A percentile compares a stretch with the other conserved stretches of the same genome.
Conservation (phyloP, 2,329 filamentous ascomycete genomes). For the Colletotrichum sp. region DNA sequence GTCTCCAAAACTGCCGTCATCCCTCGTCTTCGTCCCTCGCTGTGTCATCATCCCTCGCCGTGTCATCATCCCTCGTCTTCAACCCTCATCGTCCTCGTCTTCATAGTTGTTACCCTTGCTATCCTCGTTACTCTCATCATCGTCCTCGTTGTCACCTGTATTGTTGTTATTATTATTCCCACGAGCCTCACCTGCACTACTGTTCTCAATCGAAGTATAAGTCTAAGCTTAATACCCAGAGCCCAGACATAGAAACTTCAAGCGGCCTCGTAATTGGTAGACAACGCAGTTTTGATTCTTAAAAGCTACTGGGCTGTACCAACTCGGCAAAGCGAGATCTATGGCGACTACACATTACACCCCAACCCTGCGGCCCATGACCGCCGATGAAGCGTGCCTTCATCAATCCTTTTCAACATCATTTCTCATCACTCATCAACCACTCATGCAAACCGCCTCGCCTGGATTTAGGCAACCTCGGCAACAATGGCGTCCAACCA, state of each 20-base stretch:
- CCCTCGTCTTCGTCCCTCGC: no score
- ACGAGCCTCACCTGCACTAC: accelerated
- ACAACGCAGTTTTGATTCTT: background rate
- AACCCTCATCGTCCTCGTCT: no score
- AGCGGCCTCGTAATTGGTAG: background rate
- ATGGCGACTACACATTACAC: background rate
- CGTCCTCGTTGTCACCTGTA: background rate
- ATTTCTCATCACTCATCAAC: background rate
- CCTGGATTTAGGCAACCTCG: background rate
- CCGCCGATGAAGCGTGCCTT: background rate
- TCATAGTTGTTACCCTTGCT: no score
- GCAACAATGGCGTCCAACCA: conserved; percentile 20
- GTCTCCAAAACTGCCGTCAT: accelerated
- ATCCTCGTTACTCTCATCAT: background rate
- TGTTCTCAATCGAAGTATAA: background rate
- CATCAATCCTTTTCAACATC: background rate
- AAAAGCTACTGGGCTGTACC: accelerated
- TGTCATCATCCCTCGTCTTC: no score
- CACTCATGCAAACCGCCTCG: no score
- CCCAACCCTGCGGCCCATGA: background rate
- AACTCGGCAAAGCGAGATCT: background rate
- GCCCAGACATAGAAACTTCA: background rate
- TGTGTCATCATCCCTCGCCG: no score
- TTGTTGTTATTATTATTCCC: accelerated
- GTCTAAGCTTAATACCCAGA: accelerated